Percentiles rank a stretch among this genome's conserved stretches.
phyloP scores from a whole-genome alignment of 2,329 filamentous ascomycete genomes.

The Taxawa tesnikishii region DNA sequence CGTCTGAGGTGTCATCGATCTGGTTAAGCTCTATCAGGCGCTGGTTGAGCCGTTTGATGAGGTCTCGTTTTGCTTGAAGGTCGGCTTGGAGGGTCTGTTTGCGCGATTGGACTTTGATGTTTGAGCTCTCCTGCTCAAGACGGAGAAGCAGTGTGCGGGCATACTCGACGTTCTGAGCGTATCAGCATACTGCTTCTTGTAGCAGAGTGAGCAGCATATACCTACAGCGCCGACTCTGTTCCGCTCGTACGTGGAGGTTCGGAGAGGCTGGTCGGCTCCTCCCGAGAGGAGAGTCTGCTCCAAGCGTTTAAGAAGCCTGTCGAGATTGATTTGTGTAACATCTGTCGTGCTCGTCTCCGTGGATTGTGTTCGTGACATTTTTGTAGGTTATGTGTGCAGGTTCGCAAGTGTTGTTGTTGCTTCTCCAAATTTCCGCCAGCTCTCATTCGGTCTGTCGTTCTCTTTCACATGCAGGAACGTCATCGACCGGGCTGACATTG shows the following conservation, averaged over 20 bases:
- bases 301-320: constrained; percentile 52
- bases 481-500: no score
- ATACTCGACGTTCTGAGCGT: constrained; percentile 54
- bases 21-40: constrained; percentile 57
- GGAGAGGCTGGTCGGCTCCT: constrained; percentile 45
- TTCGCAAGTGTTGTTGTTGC: no score
- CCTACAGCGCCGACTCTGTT: constrained; percentile 43
- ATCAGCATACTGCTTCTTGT: neutral
- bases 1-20: constrained; percentile 25
- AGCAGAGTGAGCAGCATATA: constrained; percentile 3
- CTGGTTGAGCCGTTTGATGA: constrained; percentile 54
- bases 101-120: constrained; percentile 45
- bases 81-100: constrained; percentile 51
- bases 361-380: neutral
- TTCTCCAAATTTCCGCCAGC: no score
- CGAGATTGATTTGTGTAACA: constrained; percentile 35
- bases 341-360: neutral
- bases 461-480: no score
- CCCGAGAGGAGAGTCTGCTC: constrained; percentile 50
- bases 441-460: no score
- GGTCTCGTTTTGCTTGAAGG: constrained; percentile 51
- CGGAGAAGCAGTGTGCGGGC: constrained; percentile 56
- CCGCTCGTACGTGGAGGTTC: constrained; percentile 54
- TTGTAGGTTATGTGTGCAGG: neutral
- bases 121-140: constrained; percentile 55